A percentile compares a stretch with the other conserved stretches of the same genome.
These are phyloP conservation scores for Leptosphaerulina australis DNA, from an alignment of 2,329 filamentous ascomycete species.

Conservation along the genomic window DNA sequence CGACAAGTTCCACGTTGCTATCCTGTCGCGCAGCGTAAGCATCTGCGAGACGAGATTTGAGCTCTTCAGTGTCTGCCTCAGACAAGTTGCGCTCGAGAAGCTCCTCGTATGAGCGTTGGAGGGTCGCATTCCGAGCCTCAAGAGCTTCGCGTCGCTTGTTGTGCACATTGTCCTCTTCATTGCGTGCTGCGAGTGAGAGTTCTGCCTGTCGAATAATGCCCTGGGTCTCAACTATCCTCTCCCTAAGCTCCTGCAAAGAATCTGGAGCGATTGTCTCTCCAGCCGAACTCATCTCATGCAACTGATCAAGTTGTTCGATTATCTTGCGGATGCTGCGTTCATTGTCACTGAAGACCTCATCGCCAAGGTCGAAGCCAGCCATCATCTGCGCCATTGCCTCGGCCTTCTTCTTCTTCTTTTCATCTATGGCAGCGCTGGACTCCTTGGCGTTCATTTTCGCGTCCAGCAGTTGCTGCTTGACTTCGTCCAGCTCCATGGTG, in stretches of 20 bases:
- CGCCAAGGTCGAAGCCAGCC: conserved; percentile 94
- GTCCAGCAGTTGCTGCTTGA: conserved; percentile 94
- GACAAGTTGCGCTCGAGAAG: conserved; percentile 79
- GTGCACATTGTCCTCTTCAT: conserved; percentile 66
- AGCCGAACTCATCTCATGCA: conserved; percentile 75
- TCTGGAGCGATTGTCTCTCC: conserved; percentile 83
- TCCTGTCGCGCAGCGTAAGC: conserved; percentile 78
- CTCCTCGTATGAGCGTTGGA: conserved; percentile 85
- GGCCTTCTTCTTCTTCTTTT: conserved; percentile 98
- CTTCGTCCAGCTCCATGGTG: conserved; percentile 87
- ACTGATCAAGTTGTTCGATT: conserved; percentile 79
- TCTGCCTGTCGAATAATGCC: conserved; percentile 92
- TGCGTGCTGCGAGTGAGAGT: conserved; percentile 76
- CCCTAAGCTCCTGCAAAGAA: conserved; percentile 76
- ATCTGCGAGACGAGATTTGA: conserved; percentile 79
- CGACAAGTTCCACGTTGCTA: conserved; percentile 72
- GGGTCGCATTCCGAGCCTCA: conserved; percentile 72
- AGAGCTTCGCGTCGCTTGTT: conserved; percentile 73
- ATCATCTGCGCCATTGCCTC: conserved; percentile 99
- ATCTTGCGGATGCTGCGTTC: conserved; percentile 83
- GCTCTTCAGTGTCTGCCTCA: conserved; percentile 79
- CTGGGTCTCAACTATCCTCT: conserved; percentile 85
- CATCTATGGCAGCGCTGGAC: conserved; percentile 84
- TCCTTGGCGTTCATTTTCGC: conserved; percentile 97
- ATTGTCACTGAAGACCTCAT: conserved; percentile 91